Conservation (phyloP, 2,329 filamentous ascomycete species). For the Elsinoe perseae region DNA sequence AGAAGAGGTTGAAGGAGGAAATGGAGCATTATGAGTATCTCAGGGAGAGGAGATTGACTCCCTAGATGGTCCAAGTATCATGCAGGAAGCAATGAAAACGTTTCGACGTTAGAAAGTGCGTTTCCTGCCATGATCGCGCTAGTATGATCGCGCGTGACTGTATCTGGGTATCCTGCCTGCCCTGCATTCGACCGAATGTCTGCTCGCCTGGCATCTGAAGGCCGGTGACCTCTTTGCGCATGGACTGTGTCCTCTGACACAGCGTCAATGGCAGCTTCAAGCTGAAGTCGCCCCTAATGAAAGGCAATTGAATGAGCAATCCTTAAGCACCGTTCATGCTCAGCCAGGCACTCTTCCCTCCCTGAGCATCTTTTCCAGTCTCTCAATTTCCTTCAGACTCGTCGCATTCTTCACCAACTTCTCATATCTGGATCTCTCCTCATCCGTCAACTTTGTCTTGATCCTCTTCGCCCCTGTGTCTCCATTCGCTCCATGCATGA, state of each 20-base stretch:
- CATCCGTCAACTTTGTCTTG: constrained; percentile 58
- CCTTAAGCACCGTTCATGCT: not conserved
- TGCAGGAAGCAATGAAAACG: not conserved
- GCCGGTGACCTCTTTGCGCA: no score
- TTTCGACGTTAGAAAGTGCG: not conserved
- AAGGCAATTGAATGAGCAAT: no score
- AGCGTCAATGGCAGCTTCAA: not conserved
- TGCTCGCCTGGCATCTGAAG: not conserved
- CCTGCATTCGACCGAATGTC: not conserved
- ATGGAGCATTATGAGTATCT: constrained; percentile 9
- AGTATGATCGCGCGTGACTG: not conserved
- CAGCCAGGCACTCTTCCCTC: constrained; percentile 69
- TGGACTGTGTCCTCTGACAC: no score
- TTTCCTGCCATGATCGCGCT: not conserved
- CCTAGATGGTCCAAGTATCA: not conserved
- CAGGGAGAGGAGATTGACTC: constrained; percentile 1
- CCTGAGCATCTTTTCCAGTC: constrained; percentile 82
- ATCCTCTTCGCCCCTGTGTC: constrained; percentile 9
- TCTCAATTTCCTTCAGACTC: constrained; percentile 81
- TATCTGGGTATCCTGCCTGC: not conserved
- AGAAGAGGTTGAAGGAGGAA: constrained; percentile 13
- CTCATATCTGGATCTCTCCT: constrained; percentile 77
- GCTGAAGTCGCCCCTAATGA: no score
- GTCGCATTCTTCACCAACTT: constrained; percentile 82
- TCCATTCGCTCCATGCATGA: constrained; percentile 2